Evolutionary conservation across 2,329 filamentous ascomycete genomes (phyloP).

Genomic region (Cytospora leucostoma): DNA sequence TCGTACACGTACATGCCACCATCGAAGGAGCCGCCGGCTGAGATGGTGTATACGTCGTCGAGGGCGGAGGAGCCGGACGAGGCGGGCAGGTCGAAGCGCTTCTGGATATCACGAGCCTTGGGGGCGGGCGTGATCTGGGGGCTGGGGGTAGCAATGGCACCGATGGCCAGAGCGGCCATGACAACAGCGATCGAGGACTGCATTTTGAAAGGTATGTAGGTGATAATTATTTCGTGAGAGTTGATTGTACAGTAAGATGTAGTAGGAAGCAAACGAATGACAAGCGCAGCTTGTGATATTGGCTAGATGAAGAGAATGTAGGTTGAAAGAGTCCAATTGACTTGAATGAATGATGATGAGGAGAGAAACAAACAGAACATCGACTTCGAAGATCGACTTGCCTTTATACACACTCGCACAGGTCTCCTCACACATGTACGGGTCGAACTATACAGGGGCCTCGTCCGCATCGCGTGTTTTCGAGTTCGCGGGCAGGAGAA

Average conservation of each 20-base stretch:
- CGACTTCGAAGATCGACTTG: neutral
- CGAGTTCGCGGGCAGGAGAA: neutral
- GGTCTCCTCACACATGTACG: neutral
- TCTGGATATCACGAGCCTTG: conserved; percentile 21
- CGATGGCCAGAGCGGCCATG: conserved; percentile 19
- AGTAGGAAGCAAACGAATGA: conserved; percentile 1
- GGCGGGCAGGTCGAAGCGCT: conserved; percentile 13
- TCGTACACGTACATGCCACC: conserved; percentile 19
- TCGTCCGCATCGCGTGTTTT: neutral
- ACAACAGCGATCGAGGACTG: conserved; percentile 7
- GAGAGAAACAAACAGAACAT: neutral
- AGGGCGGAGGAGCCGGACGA: conserved; percentile 10
- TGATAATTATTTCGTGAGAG: conserved; percentile 3
- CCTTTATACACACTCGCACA: conserved; percentile 6
- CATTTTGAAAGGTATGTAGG: conserved; percentile 6
- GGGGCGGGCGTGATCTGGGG: conserved; percentile 15
- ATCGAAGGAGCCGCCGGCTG: conserved; percentile 9
- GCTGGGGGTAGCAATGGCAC: conserved; percentile 11
- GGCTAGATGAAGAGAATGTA: conserved; percentile 10
- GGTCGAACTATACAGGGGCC: neutral
- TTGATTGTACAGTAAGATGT: neutral
- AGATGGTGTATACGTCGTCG: conserved; percentile 5
- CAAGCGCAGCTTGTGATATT: conserved; percentile 21
- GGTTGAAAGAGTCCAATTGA: conserved; percentile 11
- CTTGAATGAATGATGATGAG: conserved; percentile 19